Conservation (phyloP, 2,329 filamentous ascomycete species). For the Cladophialophora chaetospira region DNA sequence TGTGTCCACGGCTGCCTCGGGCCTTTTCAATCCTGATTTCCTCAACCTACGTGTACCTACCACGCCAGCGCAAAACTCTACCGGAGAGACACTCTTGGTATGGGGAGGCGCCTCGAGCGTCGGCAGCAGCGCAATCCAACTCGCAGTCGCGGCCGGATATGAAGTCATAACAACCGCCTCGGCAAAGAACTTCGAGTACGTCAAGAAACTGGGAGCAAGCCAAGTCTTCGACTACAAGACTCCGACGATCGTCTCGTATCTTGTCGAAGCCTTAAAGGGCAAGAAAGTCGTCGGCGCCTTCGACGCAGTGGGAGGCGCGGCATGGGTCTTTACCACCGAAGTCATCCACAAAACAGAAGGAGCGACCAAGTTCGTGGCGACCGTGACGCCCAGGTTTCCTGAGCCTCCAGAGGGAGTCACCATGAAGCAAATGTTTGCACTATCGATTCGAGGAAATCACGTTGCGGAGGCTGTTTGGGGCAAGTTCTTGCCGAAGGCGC, state of each 20-base stretch:
- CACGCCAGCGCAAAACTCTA: neutral
- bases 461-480: constrained; percentile 39
- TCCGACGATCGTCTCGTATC: constrained; percentile 36
- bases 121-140: constrained; percentile 46
- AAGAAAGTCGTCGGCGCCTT: constrained; percentile 27
- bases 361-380: constrained; percentile 29
- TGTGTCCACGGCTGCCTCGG: constrained; percentile 38
- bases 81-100: constrained; percentile 35
- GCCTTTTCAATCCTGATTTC: constrained; percentile 36
- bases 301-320: constrained; percentile 20
- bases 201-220: constrained; percentile 36
- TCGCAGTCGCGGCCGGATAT: constrained; percentile 43
- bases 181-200: constrained; percentile 35
- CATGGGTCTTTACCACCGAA: constrained; percentile 25
- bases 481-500: constrained; percentile 44
- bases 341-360: constrained; percentile 24
- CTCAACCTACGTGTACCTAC: constrained; percentile 34
- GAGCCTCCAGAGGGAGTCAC: constrained; percentile 6
- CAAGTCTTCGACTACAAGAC: constrained; percentile 50
- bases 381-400: constrained; percentile 17
- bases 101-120: constrained; percentile 50
- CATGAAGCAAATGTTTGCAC: constrained; percentile 11
- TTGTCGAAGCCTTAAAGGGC: constrained; percentile 32
- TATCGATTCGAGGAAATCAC: constrained; percentile 18
- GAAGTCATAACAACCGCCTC: constrained; percentile 41